These are phyloP conservation scores for Candida corydali DNA, from an alignment of 805 yeast genomes.

Conservation along the genomic window DNA sequence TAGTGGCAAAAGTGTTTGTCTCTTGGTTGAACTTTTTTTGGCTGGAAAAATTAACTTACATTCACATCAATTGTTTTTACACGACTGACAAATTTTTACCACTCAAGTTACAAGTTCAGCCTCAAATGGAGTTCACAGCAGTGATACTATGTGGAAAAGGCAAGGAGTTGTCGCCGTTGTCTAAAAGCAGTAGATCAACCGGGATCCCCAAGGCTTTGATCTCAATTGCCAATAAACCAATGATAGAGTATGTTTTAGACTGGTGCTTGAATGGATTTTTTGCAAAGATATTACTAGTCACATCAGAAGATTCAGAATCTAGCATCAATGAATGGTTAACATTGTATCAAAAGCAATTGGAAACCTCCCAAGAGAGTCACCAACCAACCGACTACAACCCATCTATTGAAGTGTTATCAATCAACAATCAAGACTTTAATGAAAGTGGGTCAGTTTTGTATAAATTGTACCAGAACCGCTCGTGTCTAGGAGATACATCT, in stretches of 20 bases:
- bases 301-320: slow-evolving; percentile 44
- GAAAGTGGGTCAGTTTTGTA: slow-evolving; percentile 63
- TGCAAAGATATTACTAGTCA: slow-evolving; percentile 61
- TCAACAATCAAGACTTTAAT: slow-evolving; percentile 13
- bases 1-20: slow-evolving; percentile 5
- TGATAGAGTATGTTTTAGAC: slow-evolving; percentile 80
- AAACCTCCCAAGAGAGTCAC: slow-evolving; percentile 12
- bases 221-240: slow-evolving; percentile 86
- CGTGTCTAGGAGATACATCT: slow-evolving; percentile 26
- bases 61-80: neutral
- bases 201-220: slow-evolving; percentile 80
- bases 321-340: slow-evolving; percentile 38
- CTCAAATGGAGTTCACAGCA: slow-evolving; percentile 85
- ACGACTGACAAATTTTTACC: slow-evolving; percentile 6
- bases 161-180: slow-evolving; percentile 63
- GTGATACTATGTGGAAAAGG: slow-evolving; percentile 89
- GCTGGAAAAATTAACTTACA: no score
- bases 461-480: slow-evolving; percentile 38
- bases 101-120: neutral
- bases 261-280: slow-evolving; percentile 93
- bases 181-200: slow-evolving; percentile 48
- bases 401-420: slow-evolving; percentile 8
- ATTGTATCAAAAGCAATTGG: slow-evolving; percentile 10
- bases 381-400: slow-evolving; percentile 10
- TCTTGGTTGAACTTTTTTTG: no score